A percentile compares a stretch with the other conserved stretches of the same genome.
These are phyloP conservation scores for Trichosporon sp. DNA, from an alignment of 1,284 basidiomycete species.

Conservation along the genomic window DNA sequence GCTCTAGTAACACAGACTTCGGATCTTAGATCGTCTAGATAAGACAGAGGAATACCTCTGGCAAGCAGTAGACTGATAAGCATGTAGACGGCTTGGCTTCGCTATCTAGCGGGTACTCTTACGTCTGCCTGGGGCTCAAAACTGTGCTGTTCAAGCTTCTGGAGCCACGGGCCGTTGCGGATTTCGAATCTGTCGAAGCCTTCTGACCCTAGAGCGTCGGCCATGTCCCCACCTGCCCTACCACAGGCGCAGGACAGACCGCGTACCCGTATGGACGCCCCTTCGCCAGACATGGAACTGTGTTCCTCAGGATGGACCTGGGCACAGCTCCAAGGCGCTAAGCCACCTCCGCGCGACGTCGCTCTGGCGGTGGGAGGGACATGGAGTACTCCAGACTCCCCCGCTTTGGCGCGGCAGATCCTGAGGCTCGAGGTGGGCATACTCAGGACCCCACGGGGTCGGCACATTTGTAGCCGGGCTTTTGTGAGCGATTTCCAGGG, in stretches of 20 bases:
- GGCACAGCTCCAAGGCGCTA: no score
- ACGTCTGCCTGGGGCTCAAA: no score
- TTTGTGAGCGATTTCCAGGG: background rate
- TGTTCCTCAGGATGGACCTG: no score
- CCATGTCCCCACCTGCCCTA: no score
- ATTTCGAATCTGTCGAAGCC: background rate
- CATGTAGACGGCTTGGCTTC: no score
- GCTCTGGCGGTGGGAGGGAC: no score
- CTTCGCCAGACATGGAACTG: no score
- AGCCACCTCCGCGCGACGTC: no score
- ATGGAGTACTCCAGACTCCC: background rate
- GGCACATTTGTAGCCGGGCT: background rate
- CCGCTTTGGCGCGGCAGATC: background rate
- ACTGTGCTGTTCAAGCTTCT: no score
- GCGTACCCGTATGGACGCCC: no score
- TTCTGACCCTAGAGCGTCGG: background rate
- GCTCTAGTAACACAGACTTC: background rate
- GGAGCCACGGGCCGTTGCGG: no score
- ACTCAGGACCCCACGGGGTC: background rate
- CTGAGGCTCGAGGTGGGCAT: background rate
- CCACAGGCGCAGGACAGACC: background rate
- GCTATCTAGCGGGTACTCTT: no score
- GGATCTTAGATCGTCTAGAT: conserved; percentile 1
- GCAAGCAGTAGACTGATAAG: background rate
- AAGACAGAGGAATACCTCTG: background rate